phyloP scores from a whole-genome alignment of 148 eudicot species.

The Vaccinium macrocarpon region DNA sequence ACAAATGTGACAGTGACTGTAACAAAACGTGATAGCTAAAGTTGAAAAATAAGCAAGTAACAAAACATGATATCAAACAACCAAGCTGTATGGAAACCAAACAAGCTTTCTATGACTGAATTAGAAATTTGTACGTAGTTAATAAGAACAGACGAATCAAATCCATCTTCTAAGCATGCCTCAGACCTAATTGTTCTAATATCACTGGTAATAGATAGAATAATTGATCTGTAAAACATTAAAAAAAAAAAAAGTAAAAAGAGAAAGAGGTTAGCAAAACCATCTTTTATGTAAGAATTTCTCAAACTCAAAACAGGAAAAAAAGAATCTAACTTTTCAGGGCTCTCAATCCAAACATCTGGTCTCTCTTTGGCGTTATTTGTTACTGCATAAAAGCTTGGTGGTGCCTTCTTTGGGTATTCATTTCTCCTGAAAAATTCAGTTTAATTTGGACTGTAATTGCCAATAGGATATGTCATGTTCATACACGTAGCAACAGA shows the following conservation, averaged over 20 bases:
- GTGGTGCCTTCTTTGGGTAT: conserved; percentile 73
- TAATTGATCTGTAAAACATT: conserved; percentile 52
- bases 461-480: neutral
- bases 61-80: conserved; percentile 8
- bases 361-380: conserved; percentile 90
- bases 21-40: neutral
- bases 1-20: neutral
- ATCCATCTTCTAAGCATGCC: conserved; percentile 24
- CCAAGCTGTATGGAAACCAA: neutral
- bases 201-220: conserved; percentile 79
- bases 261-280: conserved; percentile 20
- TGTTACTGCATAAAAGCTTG: conserved; percentile 85
- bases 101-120: neutral
- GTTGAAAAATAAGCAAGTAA: no score
- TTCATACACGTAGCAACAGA: neutral
- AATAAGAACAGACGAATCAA: neutral
- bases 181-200: conserved; percentile 81
- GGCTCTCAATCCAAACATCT: conserved; percentile 98
- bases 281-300: neutral
- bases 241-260: neutral
- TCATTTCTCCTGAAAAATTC: conserved; percentile 53
- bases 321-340: conserved; percentile 60
- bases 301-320: neutral
- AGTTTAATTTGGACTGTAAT: neutral
- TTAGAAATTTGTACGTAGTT: neutral